Percentiles rank a stretch among this genome's conserved stretches.
Evolutionary conservation across 306 rosid species (phyloP).

Genomic region (Trichosanthes truncata): DNA sequence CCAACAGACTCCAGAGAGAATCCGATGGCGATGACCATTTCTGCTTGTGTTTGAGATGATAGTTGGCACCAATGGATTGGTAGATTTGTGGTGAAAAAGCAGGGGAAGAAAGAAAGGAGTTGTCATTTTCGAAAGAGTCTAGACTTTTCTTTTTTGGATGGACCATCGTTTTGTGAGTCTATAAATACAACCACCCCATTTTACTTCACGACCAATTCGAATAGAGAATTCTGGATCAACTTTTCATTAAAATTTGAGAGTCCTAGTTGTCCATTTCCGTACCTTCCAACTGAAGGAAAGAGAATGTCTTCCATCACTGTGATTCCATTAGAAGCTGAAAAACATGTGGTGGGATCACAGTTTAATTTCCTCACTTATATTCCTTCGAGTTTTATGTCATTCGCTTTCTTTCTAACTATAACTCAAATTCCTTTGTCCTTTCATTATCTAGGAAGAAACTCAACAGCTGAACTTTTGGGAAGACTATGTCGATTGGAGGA

Average conservation of each 20-base stretch:
- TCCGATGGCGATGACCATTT: background rate
- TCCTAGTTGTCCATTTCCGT: background rate
- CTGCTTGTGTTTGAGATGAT: background rate
- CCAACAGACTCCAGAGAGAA: background rate
- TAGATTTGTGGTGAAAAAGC: background rate
- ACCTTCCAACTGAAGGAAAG: background rate
- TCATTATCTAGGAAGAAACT: background rate
- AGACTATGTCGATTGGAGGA: slow-evolving; percentile 85
- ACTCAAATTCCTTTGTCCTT: background rate
- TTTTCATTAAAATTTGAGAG: slow-evolving; percentile 1
- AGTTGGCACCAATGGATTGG: background rate
- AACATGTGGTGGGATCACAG: slow-evolving; percentile 7
- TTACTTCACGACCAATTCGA: background rate
- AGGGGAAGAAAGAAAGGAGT: background rate
- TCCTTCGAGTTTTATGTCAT: background rate
- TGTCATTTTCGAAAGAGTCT: slow-evolving; percentile 6
- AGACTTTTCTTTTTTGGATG: slow-evolving; percentile 8
- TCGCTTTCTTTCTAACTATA: background rate
- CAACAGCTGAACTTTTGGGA: slow-evolving; percentile 32
- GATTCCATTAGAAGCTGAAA: slow-evolving; percentile 4
- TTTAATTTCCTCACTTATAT: background rate
- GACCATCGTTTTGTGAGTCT: slow-evolving; percentile 1
- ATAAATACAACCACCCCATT: slow-evolving; percentile 11
- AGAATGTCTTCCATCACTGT: slow-evolving; percentile 8
- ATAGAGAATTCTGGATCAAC: slow-evolving; percentile 2